Evolutionary conservation across 805 yeast species (phyloP), one percentile per base, ranked within the genome.

Genomic region (Starmerella stellata): DNA sequence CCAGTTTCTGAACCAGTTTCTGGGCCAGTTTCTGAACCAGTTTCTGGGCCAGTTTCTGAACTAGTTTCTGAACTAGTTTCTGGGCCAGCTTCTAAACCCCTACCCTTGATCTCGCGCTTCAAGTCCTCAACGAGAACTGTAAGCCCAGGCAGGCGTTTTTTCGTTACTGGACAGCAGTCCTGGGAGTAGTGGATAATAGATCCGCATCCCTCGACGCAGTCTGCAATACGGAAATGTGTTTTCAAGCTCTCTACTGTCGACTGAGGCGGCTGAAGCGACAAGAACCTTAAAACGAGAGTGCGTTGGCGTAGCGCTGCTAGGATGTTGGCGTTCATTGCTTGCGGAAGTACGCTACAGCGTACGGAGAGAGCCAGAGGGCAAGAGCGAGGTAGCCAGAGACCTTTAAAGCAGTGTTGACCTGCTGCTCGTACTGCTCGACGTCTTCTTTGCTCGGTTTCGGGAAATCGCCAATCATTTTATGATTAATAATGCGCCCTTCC

Each of bases 71-170:
- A n/a, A n/a, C n/a, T n/a, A n/a, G n/a, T n/a, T n/a, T n/a, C n/a
- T n/a, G n/a, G 11, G 29, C 11, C 14, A 25, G n/a, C 14, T 25
- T 25, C 29, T 25, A 13, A 11, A 25, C 11, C 29, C 11, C n/a
- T 13, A 13, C n/a, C n/a, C 29, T 25, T 25, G n/a, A 11, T 23
- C 9, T 11, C 25, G 25, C 25, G 25, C 17, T 27, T 36, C 13
- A 30, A 25, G 31, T 55, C 60, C 38, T 55, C 52, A 19, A 53
- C 36, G 5, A 55, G 48, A 20, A 53, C 49, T 15, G 46, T 44
- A 14, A 55, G 38, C 25, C 29, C 34, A 13, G 43, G 49, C 14
- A 52, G 48, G 32, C 19, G 19, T 15, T 7, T 9, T 13, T 20
- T 14, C 17, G 25, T 34, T 9, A 7, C 5, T 11, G 17, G 11